Percentiles rank a stretch among this genome's conserved stretches.
phyloP scores from a whole-genome alignment of 352 stramenopile species.

The Elongisporangium prolatum region DNA sequence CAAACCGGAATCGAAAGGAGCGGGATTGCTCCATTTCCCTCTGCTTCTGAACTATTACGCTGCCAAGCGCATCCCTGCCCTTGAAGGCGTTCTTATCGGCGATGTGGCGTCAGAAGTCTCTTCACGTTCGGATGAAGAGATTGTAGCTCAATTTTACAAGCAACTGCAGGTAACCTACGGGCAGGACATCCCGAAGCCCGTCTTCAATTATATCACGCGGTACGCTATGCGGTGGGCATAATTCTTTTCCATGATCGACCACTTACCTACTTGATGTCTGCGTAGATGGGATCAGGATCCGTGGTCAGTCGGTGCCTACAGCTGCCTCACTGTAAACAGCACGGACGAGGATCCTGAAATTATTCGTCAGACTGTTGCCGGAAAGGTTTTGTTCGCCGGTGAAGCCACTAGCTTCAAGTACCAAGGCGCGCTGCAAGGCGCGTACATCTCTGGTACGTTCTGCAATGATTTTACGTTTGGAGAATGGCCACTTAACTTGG shows the following conservation, averaged over 20 bases:
- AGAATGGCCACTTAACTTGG: too few species aligned
- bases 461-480: too few species aligned
- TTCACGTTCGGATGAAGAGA: slow-evolving; percentile 26
- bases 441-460: slow-evolving; percentile 43
- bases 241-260: background rate
- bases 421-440: slow-evolving; percentile 60
- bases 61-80: slow-evolving; percentile 31
- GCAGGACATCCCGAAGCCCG: slow-evolving; percentile 21
- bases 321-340: slow-evolving; percentile 51
- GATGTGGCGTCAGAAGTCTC: slow-evolving; percentile 25
- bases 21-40: slow-evolving; percentile 31
- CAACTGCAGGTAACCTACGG: slow-evolving; percentile 43
- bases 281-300: slow-evolving; percentile 54
- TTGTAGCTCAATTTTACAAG: slow-evolving; percentile 28
- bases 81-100: slow-evolving; percentile 55
- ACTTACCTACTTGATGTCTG: background rate
- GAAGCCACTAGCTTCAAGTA: slow-evolving; percentile 70
- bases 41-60: slow-evolving; percentile 54
- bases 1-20: slow-evolving; percentile 1
- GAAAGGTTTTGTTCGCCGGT: slow-evolving; percentile 56
- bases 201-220: slow-evolving; percentile 40
- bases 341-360: slow-evolving; percentile 50
- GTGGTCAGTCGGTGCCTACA: slow-evolving; percentile 53
- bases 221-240: slow-evolving; percentile 3
- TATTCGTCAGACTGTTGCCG: slow-evolving; percentile 27